Conservation (phyloP, 2,329 filamentous ascomycete genomes). For the Neonectria faginata region DNA sequence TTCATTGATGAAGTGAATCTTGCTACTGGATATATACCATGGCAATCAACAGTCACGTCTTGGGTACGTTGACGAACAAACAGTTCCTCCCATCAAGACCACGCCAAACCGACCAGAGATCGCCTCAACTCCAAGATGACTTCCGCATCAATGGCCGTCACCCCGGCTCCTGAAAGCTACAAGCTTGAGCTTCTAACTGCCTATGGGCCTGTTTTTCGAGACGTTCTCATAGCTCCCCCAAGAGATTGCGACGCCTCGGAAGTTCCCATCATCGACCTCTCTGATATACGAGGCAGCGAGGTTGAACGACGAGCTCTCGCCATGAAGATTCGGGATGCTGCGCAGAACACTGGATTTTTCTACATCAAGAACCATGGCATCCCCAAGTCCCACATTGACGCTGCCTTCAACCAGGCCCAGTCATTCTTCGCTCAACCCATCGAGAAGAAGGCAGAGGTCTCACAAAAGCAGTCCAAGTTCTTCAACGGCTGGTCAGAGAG, state of each 20-base stretch:
- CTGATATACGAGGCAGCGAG: conserved; percentile 52
- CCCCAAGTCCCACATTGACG: conserved; percentile 43
- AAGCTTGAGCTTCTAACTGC: background rate
- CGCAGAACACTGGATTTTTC: conserved; percentile 66
- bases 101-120: background rate
- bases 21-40: background rate
- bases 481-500: conserved; percentile 17
- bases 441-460: conserved; percentile 56
- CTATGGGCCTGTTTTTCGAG: conserved; percentile 4
- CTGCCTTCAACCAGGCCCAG: conserved; percentile 50
- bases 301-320: conserved; percentile 55
- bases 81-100: background rate
- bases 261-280: conserved; percentile 67
- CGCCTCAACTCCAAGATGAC: background rate
- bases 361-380: conserved; percentile 66
- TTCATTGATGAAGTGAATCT: background rate
- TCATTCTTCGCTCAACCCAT: conserved; percentile 62
- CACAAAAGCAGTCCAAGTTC: conserved; percentile 48
- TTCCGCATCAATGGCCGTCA: background rate
- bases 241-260: conserved; percentile 49
- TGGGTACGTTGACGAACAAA: too few relatives aligned
- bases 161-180: background rate
- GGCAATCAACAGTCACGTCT: background rate
- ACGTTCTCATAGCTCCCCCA: conserved; percentile 3
- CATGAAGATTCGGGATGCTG: conserved; percentile 56